Evolutionary conservation across 2,329 filamentous ascomycete genomes (phyloP), one percentile per base, ranked within the genome.

Genomic region (Fusarium sp.): DNA sequence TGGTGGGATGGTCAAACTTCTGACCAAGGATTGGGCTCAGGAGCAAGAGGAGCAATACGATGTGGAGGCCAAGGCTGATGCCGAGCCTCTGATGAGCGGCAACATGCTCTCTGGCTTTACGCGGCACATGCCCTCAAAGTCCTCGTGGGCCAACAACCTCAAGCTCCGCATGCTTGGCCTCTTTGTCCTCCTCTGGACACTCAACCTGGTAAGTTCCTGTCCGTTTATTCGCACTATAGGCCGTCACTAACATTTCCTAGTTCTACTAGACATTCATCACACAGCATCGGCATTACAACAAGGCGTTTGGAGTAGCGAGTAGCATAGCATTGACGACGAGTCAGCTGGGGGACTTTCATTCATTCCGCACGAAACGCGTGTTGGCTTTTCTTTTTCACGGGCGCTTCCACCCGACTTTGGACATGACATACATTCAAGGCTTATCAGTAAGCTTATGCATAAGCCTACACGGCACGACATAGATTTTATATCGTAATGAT

Each of bases 401-500:
- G 67, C 26, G 20, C 17, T 56, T 71, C 52, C 6, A 18, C 55
- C 48, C 61, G 22, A 26, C n/a, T 66, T 55, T 15, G 26, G 66
- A 70, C 51, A 70, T 45, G 66, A 56, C 65, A 66, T n/a, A 55
- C 33, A 66, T 66, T 61, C 31, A 54, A 44, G 26, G 63, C 69
- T 68, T 72, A 17, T 35, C 17, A 47, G 28, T 2, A 51, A 66
- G 52, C 66, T 42, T 22, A 67, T 55, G 59, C 51, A 65, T 28
- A 35, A 44, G 65, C 70, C 71, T 42, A 22, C 39, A 74, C 13
- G 70, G 57, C 70, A 74, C 35, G 70, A 74, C 35, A 68, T 67
- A 72, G 51, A 74, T 74, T 71, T 67, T 70, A 63, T 57, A 63
- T 63, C 55, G 33, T 73, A 71, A 74, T 71, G 70, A 73, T 54